phyloP scores from a whole-genome alignment of 257 asterid species.

The Echites panduratus region DNA sequence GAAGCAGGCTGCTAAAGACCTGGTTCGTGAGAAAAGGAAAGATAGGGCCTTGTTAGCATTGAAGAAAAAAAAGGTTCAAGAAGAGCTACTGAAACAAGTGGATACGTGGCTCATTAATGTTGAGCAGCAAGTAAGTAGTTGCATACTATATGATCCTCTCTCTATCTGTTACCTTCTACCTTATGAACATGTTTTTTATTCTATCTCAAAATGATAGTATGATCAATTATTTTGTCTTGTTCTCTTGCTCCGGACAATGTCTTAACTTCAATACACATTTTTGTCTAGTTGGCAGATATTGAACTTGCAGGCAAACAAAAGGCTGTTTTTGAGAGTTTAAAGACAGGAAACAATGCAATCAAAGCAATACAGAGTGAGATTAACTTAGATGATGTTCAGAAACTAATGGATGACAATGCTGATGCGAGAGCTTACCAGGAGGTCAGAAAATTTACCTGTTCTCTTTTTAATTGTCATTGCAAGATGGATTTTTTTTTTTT shows the following conservation, averaged over 20 bases:
- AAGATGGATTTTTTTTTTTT: background rate
- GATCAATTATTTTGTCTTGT: slow-evolving; percentile 4
- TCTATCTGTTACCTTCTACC: background rate
- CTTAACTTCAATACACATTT: background rate
- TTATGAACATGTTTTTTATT: background rate
- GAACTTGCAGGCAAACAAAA: slow-evolving; percentile 95
- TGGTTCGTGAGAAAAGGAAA: slow-evolving; percentile 81
- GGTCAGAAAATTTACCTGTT: slow-evolving; percentile 38
- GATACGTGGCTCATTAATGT: slow-evolving; percentile 87
- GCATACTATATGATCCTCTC: background rate
- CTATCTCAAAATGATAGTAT: too few species aligned
- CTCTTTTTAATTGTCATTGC: slow-evolving; percentile 1
- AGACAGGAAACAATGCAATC: slow-evolving; percentile 82
- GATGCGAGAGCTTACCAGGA: slow-evolving; percentile 99
- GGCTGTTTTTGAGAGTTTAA: slow-evolving; percentile 93
- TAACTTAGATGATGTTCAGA: slow-evolving; percentile 90
- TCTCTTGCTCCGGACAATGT: background rate
- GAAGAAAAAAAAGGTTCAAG: slow-evolving; percentile 77
- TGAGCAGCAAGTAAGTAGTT: slow-evolving; percentile 78
- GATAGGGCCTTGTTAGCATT: slow-evolving; percentile 78
- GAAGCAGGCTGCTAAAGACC: slow-evolving; percentile 86
- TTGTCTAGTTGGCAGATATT: slow-evolving; percentile 84
- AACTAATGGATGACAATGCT: slow-evolving; percentile 89
- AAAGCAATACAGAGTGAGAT: slow-evolving; percentile 90
- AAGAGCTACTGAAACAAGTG: slow-evolving; percentile 81